Percentiles rank a stretch among this genome's conserved stretches.
These are phyloP conservation scores for Calonectria henricotiae DNA, from an alignment of 2,329 filamentous ascomycete species.

Conservation along the genomic window DNA sequence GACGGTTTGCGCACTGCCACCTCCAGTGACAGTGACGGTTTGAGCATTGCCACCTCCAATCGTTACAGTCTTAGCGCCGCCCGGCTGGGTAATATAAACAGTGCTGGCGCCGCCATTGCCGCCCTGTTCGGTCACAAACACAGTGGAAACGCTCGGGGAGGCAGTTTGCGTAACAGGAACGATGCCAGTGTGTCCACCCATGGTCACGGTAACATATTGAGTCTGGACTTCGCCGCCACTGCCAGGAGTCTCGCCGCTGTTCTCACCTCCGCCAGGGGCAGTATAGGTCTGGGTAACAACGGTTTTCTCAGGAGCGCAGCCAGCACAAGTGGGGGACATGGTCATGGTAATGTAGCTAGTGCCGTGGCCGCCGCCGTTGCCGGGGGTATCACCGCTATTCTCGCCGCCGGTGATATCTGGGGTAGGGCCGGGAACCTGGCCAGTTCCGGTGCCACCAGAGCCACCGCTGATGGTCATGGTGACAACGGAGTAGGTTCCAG, in stretches of 20 bases:
- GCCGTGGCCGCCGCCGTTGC: conserved; percentile 19
- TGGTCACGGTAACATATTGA: conserved; percentile 41
- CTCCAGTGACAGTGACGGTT: conserved; percentile 44
- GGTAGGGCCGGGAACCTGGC: conserved; percentile 10
- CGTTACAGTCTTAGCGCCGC: conserved; percentile 12
- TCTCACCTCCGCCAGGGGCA: neutral
- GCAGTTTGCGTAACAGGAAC: conserved; percentile 44
- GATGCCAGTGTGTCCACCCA: conserved; percentile 37
- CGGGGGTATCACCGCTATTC: conserved; percentile 20
- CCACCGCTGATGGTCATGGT: conserved; percentile 34
- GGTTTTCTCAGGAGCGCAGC: conserved; percentile 37
- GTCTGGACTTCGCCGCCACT: conserved; percentile 28
- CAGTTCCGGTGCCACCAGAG: conserved; percentile 31
- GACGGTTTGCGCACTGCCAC: conserved; percentile 22
- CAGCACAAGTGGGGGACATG: conserved; percentile 31
- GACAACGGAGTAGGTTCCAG: conserved; percentile 27
- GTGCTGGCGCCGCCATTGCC: conserved; percentile 2
- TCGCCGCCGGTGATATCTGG: neutral
- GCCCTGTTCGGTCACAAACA: conserved; percentile 25
- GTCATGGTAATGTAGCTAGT: conserved; percentile 38
- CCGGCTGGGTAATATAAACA: conserved; percentile 41
- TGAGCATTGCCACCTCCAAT: neutral
- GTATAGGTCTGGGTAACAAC: conserved; percentile 37
- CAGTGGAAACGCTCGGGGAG: conserved; percentile 16
- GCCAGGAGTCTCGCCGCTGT: conserved; percentile 9